Base-by-base conservation (phyloP, 306 rosid species). In the Quercus variabilis region DNA sequence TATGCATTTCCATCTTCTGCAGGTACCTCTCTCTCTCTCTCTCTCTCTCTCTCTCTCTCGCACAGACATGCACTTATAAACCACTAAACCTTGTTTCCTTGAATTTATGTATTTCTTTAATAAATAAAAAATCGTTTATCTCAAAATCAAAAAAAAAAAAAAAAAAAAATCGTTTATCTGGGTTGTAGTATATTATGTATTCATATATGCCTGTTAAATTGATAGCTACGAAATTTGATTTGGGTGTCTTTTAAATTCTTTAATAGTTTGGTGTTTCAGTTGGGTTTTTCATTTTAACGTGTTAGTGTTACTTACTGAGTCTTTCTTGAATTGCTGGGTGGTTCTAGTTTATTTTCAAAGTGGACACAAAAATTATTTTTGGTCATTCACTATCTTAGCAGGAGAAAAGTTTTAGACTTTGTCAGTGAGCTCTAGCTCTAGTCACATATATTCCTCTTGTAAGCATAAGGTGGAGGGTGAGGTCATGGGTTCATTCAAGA, bases 1-100 rank as follows among this genome's bases (percentile, higher is more conserved):
- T 33, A 80, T 86, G 85, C 79, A 10, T 55, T 75, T 83, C 41
- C 81, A 60, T 19, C 79, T 69, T 69, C 73, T 4, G 67, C 63
- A 2, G 83, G 83, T 86, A 86, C 70, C 6, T 4, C 33, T 31
- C n/a, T 14, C 68, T 31, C 2, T 72, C 73, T 57, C n/a, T n/a
- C n/a, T n/a, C n/a, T n/a, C n/a, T n/a, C n/a, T n/a, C n/a, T 56
- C 17, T 54, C 55, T 18, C 28, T 26, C 28, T 26, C 6, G 17
- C 5, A 4, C 11, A 0, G 11, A 28, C 33, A 60, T 38, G 43
- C 8, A 18, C 65, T 60, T 4, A 13, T 25, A 60, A 25, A 60
- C 68, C 7, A 11, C 33, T 60, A 21, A 0, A 21, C 19, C 35
- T 6, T 60, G 68, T 60, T 60, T 60, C 68, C 31, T 60, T 25